Percentiles rank a stretch among this genome's conserved stretches.
These are phyloP conservation scores for Yamadazyma blattariae DNA, from an alignment of 1,139 yeast species.

Conservation along the genomic window DNA sequence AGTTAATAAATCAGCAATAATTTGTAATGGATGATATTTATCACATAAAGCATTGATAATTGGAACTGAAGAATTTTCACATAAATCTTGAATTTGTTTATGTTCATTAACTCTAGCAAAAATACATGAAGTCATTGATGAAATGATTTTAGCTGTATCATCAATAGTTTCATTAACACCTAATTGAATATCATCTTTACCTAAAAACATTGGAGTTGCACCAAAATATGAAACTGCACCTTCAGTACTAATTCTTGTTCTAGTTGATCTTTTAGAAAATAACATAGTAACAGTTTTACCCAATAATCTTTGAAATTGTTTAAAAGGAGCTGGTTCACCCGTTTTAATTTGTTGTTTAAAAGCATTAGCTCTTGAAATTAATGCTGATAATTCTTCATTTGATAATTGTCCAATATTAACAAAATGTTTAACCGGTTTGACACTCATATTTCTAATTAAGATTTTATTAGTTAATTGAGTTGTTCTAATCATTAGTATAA, in stretches of 20 bases:
- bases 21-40: constrained; percentile 90
- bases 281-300: constrained; percentile 84
- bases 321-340: constrained; percentile 43
- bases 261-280: constrained; percentile 87
- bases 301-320: constrained; percentile 54
- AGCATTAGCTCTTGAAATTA: constrained; percentile 65
- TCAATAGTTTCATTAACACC: constrained; percentile 91
- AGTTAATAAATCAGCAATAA: constrained; percentile 86
- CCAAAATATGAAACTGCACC: constrained; percentile 95
- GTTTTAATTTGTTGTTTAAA: constrained; percentile 58
- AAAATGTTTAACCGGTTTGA: constrained; percentile 44
- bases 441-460: no score
- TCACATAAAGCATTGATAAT: constrained; percentile 93
- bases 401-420: constrained; percentile 75
- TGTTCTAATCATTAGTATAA: no score
- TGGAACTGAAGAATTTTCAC: constrained; percentile 78
- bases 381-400: constrained; percentile 60
- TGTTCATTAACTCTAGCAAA: constrained; percentile 94
- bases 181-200: constrained; percentile 92
- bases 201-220: constrained; percentile 94
- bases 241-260: constrained; percentile 92
- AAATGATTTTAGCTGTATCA: constrained; percentile 84
- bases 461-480: constrained; percentile 27
- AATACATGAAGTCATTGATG: constrained; percentile 92
- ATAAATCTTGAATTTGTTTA: constrained; percentile 73